These are phyloP conservation scores for Phycomyces nitens DNA, from an alignment of 192 early-diverging fungal genomes.

Conservation along the genomic window DNA sequence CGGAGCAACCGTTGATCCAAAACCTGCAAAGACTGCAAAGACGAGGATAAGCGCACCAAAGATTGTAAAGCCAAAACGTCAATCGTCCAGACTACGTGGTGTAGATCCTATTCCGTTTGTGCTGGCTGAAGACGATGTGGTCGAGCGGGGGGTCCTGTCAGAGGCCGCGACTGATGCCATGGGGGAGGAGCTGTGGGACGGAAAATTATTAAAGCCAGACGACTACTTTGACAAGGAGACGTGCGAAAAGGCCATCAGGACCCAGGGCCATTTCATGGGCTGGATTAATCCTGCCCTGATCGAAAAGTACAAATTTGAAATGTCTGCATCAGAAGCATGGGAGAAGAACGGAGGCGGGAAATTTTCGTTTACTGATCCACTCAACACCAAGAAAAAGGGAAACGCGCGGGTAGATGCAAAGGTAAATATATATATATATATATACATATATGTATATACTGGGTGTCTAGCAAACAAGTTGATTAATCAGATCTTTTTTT, in stretches of 20 bases:
- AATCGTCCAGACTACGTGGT: constrained; percentile 37
- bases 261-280: constrained; percentile 58
- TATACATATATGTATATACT: no score
- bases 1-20: no score
- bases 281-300: constrained; percentile 61
- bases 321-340: constrained; percentile 62
- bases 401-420: constrained; percentile 17
- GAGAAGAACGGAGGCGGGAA: constrained; percentile 72
- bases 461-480: no score
- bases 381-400: constrained; percentile 42
- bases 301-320: constrained; percentile 55
- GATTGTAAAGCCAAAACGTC: constrained; percentile 14
- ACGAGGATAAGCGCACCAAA: no score
- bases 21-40: no score
- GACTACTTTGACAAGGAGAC: constrained; percentile 50
- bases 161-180: not conserved
- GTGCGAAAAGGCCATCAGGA: constrained; percentile 48
- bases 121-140: constrained; percentile 34
- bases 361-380: constrained; percentile 65
- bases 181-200: constrained; percentile 36
- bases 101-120: constrained; percentile 14
- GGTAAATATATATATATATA: constrained; percentile 3
- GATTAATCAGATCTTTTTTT: no score
- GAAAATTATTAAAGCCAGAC: constrained; percentile 46
- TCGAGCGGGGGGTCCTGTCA: constrained; percentile 8